A percentile compares a stretch with the other conserved stretches of the same genome.
Evolutionary conservation across 1,284 basidiomycete species (phyloP).

Genomic region (Rhodotorula sp.): DNA sequence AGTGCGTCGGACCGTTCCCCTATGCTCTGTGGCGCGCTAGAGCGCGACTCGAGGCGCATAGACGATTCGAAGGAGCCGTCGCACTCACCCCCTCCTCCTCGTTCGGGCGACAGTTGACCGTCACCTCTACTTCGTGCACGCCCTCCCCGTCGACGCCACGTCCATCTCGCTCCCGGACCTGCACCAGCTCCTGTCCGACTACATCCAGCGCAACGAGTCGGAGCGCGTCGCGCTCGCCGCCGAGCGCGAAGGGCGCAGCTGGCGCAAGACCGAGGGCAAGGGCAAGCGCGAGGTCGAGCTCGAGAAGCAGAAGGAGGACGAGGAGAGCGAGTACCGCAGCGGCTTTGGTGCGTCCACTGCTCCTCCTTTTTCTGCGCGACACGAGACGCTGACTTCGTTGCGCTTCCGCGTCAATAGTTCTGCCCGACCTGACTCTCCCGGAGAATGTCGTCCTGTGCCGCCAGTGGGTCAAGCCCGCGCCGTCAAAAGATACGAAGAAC

Average conservation of each 20-base stretch:
- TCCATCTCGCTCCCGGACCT: slow-evolving; percentile 36
- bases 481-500: slow-evolving; percentile 25
- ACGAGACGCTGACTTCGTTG: not conserved
- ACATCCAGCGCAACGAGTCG: slow-evolving; percentile 38
- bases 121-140: slow-evolving; percentile 39
- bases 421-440: slow-evolving; percentile 37
- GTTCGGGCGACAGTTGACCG: slow-evolving; percentile 29
- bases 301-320: slow-evolving; percentile 26
- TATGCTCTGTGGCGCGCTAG: not conserved
- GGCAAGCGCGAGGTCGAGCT: slow-evolving; percentile 40
- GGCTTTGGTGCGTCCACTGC: slow-evolving; percentile 33
- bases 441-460: slow-evolving; percentile 39
- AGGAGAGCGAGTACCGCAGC: slow-evolving; percentile 33
- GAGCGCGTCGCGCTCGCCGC: slow-evolving; percentile 27
- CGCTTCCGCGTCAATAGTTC: slow-evolving; percentile 12
- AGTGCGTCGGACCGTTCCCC: not conserved
- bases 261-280: slow-evolving; percentile 42
- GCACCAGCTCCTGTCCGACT: slow-evolving; percentile 33
- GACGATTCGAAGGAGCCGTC: not conserved
- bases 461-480: slow-evolving; percentile 36
- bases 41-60: not conserved
- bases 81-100: not conserved
- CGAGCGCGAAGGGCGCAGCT: slow-evolving; percentile 27
- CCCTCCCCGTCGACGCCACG: slow-evolving; percentile 25
- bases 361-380: too few relatives aligned